A percentile compares a stretch with the other conserved stretches of the same genome.
Evolutionary conservation across 768 basidiomycete species (phyloP).

Genomic region (Phaffia tasmanica): DNA sequence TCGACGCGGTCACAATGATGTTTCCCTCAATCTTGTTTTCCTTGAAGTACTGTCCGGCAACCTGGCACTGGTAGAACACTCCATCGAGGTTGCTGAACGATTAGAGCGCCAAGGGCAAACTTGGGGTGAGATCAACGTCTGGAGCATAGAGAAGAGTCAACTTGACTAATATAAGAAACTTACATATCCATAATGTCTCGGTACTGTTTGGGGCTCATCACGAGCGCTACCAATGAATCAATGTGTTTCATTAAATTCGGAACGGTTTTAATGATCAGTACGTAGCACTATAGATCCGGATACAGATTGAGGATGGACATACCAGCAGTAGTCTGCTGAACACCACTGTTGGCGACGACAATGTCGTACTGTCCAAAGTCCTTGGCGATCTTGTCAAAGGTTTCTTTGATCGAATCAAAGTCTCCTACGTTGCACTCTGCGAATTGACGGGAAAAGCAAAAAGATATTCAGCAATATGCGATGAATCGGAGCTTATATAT

Average conservation of each 20-base stretch:
- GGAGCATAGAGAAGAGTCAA: not conserved
- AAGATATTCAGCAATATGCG: not conserved
- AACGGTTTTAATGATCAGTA: too few species aligned
- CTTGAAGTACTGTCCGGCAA: conserved; percentile 21
- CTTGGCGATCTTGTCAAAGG: conserved; percentile 16
- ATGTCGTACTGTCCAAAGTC: conserved; percentile 24
- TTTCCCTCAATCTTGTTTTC: conserved; percentile 15
- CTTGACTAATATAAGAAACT: not conserved
- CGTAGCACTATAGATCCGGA: too few species aligned
- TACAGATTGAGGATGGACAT: too few species aligned
- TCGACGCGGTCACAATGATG: conserved; percentile 23
- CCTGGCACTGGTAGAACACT: conserved; percentile 25
- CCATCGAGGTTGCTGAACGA: conserved; percentile 18
- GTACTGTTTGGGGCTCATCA: conserved; percentile 12
- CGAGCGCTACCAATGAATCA: not conserved
- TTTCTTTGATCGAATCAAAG: conserved; percentile 7
- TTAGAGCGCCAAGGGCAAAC: not conserved
- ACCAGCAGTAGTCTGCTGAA: conserved; percentile 25
- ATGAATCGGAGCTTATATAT: not conserved
- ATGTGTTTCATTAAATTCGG: too few species aligned
- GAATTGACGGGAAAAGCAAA: not conserved
- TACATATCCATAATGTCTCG: conserved; percentile 11
- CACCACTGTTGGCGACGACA: conserved; percentile 26
- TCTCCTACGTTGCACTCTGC: conserved; percentile 25
- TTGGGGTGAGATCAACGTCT: not conserved